These are phyloP conservation scores for Canariomyces notabilis DNA, from an alignment of 2,329 filamentous ascomycete genomes.

Conservation along the genomic window DNA sequence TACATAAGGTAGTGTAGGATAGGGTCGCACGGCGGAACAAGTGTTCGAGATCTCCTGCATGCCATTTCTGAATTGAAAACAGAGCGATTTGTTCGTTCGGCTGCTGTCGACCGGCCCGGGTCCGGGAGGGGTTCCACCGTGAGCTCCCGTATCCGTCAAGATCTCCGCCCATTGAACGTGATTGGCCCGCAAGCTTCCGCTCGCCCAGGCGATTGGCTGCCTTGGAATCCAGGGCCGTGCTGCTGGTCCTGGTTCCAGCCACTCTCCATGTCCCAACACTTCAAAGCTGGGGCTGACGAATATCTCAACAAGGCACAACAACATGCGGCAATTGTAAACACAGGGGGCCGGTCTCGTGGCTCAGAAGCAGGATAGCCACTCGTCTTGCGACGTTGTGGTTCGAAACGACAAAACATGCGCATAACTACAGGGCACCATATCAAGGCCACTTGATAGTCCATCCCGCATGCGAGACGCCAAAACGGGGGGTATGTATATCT, in stretches of 20 bases:
- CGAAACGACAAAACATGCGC: too few relatives aligned
- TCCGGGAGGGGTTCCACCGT: too few relatives aligned
- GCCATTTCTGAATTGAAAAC: not conserved
- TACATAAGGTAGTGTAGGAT: not conserved
- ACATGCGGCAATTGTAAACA: too few relatives aligned
- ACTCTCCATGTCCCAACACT: not conserved
- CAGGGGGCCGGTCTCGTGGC: too few relatives aligned
- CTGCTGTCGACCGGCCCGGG: too few relatives aligned
- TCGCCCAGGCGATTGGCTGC: constrained; percentile 17
- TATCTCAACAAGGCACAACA: not conserved
- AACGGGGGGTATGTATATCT: not conserved
- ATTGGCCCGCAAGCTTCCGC: constrained; percentile 12
- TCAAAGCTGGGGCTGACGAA: constrained; percentile 4
- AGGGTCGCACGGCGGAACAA: not conserved
- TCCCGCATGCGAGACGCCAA: not conserved
- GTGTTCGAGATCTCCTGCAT: not conserved
- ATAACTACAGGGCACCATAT: too few relatives aligned
- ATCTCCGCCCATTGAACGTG: not conserved
- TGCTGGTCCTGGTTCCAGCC: constrained; percentile 7
- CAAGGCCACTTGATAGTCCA: not conserved
- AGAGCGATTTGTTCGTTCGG: not conserved
- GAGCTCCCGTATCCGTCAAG: not conserved
- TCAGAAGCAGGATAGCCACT: too few relatives aligned
- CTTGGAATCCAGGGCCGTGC: constrained; percentile 11
- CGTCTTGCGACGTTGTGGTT: too few relatives aligned